Conservation (phyloP, 1,139 yeast species). For the Taphrina communis region DNA sequence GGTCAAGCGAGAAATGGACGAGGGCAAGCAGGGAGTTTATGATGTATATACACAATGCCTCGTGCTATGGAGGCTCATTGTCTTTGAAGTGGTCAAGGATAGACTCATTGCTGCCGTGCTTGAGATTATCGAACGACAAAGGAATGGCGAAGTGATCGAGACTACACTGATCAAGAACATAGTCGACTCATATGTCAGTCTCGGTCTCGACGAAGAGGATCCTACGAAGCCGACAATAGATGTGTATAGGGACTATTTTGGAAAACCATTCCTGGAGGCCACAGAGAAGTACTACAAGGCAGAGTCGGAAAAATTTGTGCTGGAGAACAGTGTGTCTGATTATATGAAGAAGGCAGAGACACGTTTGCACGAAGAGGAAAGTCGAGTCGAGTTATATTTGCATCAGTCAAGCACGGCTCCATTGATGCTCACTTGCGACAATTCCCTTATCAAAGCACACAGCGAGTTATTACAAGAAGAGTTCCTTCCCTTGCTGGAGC, state of each 20-base stretch:
- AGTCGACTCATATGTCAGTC: slow-evolving; percentile 74
- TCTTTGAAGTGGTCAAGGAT: slow-evolving; percentile 72
- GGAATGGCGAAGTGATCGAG: slow-evolving; percentile 78
- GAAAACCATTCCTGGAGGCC: slow-evolving; percentile 71
- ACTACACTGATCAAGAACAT: slow-evolving; percentile 72
- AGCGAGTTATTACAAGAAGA: slow-evolving; percentile 78
- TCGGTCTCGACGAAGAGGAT: slow-evolving; percentile 61
- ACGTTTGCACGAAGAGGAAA: slow-evolving; percentile 80
- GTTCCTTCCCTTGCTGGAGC: slow-evolving; percentile 72
- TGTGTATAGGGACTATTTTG: slow-evolving; percentile 81
- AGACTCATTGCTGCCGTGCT: slow-evolving; percentile 72
- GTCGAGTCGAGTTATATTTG: slow-evolving; percentile 75
- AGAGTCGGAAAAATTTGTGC: slow-evolving; percentile 72
- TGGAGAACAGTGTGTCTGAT: slow-evolving; percentile 81
- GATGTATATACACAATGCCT: slow-evolving; percentile 89
- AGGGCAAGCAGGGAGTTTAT: slow-evolving; percentile 87
- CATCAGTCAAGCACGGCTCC: slow-evolving; percentile 86
- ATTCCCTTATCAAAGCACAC: slow-evolving; percentile 78
- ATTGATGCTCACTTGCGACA: slow-evolving; percentile 74
- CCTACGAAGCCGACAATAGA: slow-evolving; percentile 81
- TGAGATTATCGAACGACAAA: slow-evolving; percentile 73
- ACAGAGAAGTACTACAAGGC: slow-evolving; percentile 74
- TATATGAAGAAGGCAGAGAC: slow-evolving; percentile 86
- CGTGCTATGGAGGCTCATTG: slow-evolving; percentile 82
- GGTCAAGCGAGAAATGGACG: slow-evolving; percentile 96